Evolutionary conservation across 2,329 filamentous ascomycete genomes (phyloP).

Genomic region (Neurospora sp.): DNA sequence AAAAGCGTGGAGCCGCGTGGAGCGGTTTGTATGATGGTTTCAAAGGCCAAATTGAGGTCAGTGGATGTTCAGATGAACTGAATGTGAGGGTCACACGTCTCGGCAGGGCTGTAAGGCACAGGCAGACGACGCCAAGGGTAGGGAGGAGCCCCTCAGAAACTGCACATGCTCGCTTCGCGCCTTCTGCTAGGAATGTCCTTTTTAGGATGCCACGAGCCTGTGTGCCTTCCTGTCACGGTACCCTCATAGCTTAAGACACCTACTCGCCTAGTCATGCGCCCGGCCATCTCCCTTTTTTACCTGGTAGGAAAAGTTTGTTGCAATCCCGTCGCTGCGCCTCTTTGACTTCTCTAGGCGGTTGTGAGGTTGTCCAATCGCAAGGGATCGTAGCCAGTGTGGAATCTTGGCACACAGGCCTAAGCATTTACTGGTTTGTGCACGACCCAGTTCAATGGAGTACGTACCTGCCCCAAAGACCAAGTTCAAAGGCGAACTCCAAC

Average conservation of each 20-base stretch:
- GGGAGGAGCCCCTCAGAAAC: neutral
- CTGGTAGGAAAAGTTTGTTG: neutral
- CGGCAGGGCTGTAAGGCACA: neutral
- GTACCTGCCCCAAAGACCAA: neutral
- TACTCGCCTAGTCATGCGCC: neutral
- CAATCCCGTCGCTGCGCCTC: neutral
- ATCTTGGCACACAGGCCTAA: neutral
- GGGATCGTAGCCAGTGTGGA: neutral
- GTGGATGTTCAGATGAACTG: neutral
- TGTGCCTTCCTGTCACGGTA: neutral
- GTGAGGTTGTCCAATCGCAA: neutral
- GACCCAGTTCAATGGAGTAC: neutral
- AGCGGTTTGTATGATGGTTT: neutral
- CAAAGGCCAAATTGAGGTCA: neutral
- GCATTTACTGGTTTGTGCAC: neutral
- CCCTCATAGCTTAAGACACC: neutral
- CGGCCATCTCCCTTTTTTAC: neutral
- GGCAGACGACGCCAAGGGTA: neutral
- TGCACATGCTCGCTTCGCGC: neutral
- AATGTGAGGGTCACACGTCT: neutral
- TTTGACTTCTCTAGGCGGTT: neutral
- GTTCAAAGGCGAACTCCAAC: neutral
- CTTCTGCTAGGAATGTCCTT: neutral
- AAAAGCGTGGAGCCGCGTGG: neutral
- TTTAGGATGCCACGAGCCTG: neutral